These are phyloP conservation scores for Wickerhamomyces sp. DNA, from an alignment of 1,139 yeast genomes.

Conservation along the genomic window DNA sequence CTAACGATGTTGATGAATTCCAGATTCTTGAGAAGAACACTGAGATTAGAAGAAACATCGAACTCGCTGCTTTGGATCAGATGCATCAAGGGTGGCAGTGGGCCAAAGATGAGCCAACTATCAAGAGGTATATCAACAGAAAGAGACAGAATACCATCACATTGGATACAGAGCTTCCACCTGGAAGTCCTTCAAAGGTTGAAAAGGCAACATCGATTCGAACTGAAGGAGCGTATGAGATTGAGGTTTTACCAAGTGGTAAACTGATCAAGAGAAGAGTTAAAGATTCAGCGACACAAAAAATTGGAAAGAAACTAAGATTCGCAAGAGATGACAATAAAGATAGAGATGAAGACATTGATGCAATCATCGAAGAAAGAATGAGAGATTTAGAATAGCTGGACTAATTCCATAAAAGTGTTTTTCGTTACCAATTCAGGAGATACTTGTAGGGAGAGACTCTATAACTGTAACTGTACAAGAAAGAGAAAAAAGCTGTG, in stretches of 20 bases:
- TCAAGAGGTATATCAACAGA: constrained; percentile 17
- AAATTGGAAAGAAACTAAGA: constrained; percentile 31
- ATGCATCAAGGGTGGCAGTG: constrained; percentile 80
- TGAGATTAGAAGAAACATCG: constrained; percentile 64
- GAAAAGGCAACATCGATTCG: constrained; percentile 12
- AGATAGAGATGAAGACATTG: constrained; percentile 45
- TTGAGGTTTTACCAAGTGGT: constrained; percentile 69
- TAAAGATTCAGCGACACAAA: constrained; percentile 22
- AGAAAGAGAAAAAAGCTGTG: too few relatives aligned
- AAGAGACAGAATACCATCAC: constrained; percentile 24
- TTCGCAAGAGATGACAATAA: constrained; percentile 21
- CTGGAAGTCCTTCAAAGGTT: constrained; percentile 40
- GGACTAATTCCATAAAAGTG: too few relatives aligned
- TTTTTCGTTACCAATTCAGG: too few relatives aligned
- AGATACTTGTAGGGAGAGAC: too few relatives aligned
- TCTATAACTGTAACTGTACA: too few relatives aligned
- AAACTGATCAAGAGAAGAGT: constrained; percentile 44
- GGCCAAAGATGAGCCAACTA: constrained; percentile 31
- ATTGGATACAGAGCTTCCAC: constrained; percentile 41
- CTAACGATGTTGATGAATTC: constrained; percentile 77
- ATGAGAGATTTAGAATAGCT: constrained; percentile 35
- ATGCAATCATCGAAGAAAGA: constrained; percentile 54
- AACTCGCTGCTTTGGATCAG: constrained; percentile 65
- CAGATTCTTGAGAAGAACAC: constrained; percentile 70
- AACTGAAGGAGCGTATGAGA: constrained; percentile 32